Percentiles rank a stretch among this genome's conserved stretches.
These are phyloP conservation scores for Aureobasidium sp. DNA, from an alignment of 2,329 filamentous ascomycete species.

Conservation along the genomic window DNA sequence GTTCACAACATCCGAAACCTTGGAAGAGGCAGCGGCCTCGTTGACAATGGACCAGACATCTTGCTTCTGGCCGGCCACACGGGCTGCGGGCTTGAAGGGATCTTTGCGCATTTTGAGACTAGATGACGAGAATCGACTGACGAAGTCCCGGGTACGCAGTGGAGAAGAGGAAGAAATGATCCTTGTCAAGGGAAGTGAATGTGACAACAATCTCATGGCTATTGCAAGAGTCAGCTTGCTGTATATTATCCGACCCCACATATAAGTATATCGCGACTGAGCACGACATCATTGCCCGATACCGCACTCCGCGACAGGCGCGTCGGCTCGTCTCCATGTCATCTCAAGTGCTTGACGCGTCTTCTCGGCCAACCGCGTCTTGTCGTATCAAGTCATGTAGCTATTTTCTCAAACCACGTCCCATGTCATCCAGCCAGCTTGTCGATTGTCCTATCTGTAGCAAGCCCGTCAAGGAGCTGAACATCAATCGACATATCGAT, in stretches of 20 bases:
- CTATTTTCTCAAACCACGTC: not conserved
- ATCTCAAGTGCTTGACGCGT: not conserved
- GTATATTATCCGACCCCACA: conserved; percentile 3
- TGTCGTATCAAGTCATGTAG: not conserved
- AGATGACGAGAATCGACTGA: not conserved
- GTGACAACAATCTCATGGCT: not conserved
- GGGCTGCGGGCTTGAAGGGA: conserved; percentile 44
- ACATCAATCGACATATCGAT: conserved; percentile 89
- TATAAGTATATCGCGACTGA: not conserved
- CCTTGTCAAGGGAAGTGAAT: not conserved
- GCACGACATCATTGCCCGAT: conserved; percentile 1
- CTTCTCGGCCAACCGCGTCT: not conserved
- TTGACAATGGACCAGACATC: conserved; percentile 62
- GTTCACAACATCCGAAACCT: conserved; percentile 58
- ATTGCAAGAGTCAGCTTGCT: not conserved
- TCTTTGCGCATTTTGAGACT: conserved; percentile 22
- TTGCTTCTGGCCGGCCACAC: conserved; percentile 47
- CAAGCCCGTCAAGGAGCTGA: conserved; percentile 58
- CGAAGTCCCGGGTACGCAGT: not conserved
- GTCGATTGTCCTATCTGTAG: conserved; percentile 78
- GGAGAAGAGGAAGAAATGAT: not conserved
- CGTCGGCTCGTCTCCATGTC: not conserved
- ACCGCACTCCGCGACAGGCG: not conserved
- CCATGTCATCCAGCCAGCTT: conserved; percentile 25
- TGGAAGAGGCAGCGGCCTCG: conserved; percentile 55